Evolutionary conservation across 495 filamentous ascomycete genomes (phyloP), one percentile per base, ranked within the genome.

Genomic region (Neurospora sublineolata): DNA sequence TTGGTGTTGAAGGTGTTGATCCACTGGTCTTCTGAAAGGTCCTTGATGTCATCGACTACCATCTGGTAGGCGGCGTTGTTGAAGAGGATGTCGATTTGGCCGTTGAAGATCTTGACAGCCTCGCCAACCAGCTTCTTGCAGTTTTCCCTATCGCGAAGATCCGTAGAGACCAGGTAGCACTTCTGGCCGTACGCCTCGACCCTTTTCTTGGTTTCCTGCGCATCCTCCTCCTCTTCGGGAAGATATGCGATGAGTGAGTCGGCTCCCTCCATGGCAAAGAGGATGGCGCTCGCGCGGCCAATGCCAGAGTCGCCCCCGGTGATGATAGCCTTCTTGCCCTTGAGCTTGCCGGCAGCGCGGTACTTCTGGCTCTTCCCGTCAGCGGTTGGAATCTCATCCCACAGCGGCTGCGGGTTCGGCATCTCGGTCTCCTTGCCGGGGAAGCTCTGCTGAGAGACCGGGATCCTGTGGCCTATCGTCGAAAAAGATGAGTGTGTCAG

Each of bases 271-370:
- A 93, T 90, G 23, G 93, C 92, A 71, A 89, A 94, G 0, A 96
- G 83, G 18, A 94, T 88, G 0, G 92, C 91, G 18, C 90, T 87
- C 0, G 92, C 89, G 9, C 92, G 89, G 18, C 93, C 92, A 75
- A 95, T 95, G 18, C 93, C 92, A 7, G 87, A 91, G 77, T 95
- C 92, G 16, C 93, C 93, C 18, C 92, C 92, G 2, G 92, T 94
- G 75, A 95, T 95, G 40, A 95, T 80, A 30, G 92, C 92, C 30
- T 88, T 90, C 79, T 91, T 92, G 72, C 87, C 90, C 71, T 83
- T 76, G 2, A 95, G 86, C 81, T 97, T 97, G 42, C 89, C 90
- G 12, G 93, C 91, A 14, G 92, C 87, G 79, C 89, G 89, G 82
- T 95, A 95, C 69, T 85, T 87, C 75, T 92, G 88, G 79, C 89